Conservation (phyloP, 768 basidiomycete species). For the Pisolithus microcarpus region DNA sequence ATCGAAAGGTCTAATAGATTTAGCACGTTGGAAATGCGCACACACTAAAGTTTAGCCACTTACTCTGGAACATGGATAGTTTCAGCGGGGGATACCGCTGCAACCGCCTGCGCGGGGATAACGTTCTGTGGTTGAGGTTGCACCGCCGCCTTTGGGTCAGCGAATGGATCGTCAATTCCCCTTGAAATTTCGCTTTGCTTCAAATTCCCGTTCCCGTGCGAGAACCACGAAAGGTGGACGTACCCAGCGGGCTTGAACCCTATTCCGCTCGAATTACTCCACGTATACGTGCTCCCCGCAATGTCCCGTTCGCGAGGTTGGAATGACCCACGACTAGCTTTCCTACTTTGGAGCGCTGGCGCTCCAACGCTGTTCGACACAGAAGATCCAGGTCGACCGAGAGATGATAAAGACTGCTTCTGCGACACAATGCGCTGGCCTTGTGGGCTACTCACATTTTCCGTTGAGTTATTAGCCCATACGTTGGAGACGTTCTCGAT, state of each 20-base stretch:
- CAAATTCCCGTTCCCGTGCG: background rate
- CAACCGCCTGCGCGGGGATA: constrained; percentile 5
- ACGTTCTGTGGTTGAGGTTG: background rate
- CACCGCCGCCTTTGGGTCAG: constrained; percentile 13
- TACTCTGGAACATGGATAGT: constrained; percentile 27
- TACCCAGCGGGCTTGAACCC: constrained; percentile 11
- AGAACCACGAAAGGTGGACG: constrained; percentile 14
- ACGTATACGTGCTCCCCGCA: constrained; percentile 27
- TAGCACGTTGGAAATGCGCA: background rate
- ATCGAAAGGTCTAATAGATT: constrained; percentile 11
- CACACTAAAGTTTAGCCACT: background rate
- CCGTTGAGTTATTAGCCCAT: constrained; percentile 22
- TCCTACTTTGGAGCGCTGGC: constrained; percentile 16
- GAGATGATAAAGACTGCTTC: constrained; percentile 18
- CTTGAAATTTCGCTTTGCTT: constrained; percentile 6
- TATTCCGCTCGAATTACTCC: constrained; percentile 21
- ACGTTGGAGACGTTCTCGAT: constrained; percentile 19
- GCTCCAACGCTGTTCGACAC: constrained; percentile 18
- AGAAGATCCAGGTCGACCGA: constrained; percentile 20
- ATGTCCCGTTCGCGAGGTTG: constrained; percentile 23
- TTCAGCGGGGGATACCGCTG: constrained; percentile 20
- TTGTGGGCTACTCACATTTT: constrained; percentile 11
- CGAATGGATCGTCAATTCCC: constrained; percentile 22
- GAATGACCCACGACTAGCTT: constrained; percentile 16
- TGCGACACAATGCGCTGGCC: constrained; percentile 14